phyloP scores from a whole-genome alignment of 108 stramenopile genomes.

The Nannochloropsis gaditana region DNA sequence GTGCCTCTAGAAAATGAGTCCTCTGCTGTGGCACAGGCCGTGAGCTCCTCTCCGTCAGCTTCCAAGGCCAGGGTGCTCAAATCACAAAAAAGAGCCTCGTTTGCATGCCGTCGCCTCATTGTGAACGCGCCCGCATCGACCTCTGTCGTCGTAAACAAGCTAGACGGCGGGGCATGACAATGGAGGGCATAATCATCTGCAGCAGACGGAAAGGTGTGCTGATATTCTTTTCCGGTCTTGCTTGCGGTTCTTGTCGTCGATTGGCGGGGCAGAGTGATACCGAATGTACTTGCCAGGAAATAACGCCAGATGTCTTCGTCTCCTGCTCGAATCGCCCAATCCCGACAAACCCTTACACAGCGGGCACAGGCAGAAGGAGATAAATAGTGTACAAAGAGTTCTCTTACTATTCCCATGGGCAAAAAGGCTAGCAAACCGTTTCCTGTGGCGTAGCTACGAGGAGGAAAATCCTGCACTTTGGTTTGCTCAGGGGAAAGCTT shows the following conservation, averaged over 20 bases:
- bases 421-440: neutral
- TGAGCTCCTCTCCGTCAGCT: neutral
- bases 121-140: too few relatives aligned
- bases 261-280: neutral
- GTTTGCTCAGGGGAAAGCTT: neutral
- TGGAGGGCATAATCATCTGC: too few relatives aligned
- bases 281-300: neutral
- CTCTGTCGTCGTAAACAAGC: too few relatives aligned
- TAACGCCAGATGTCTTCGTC: neutral
- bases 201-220: too few relatives aligned
- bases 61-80: neutral
- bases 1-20: neutral
- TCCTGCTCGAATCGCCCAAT: slow-evolving; percentile 13
- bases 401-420: neutral
- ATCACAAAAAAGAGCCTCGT: neutral
- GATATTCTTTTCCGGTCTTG: too few relatives aligned
- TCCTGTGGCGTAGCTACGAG: neutral
- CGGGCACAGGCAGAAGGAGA: neutral
- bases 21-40: neutral
- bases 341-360: neutral
- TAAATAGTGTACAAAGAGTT: neutral
- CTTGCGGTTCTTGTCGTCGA: too few relatives aligned
- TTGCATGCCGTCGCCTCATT: too few relatives aligned
- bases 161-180: too few relatives aligned
- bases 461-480: neutral